Base-by-base conservation (phyloP, 176 grass and related monocot genomes). In the Stipa capillata region DNA sequence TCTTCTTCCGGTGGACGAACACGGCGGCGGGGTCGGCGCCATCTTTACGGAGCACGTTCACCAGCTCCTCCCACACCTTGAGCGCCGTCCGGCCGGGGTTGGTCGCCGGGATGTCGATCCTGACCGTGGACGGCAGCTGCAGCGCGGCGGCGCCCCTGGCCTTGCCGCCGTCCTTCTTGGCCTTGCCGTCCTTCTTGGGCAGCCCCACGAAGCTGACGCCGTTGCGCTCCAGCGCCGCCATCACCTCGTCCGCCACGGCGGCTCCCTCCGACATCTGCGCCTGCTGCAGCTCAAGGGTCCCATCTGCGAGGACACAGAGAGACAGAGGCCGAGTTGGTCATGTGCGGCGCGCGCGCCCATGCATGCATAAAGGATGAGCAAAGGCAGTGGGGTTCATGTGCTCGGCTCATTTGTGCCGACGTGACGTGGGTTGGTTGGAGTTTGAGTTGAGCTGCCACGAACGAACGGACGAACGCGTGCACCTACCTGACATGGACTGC, bases 91-190 rank as follows among this genome's bases (percentile, higher is more conserved):
- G 29, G 0, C 78, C 88, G 0, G 96, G 92, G 41, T 86, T 94
- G 34, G 92, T 94, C 16, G 85, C 72, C 23, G 96, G 96, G 63
- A 98, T 98, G 85, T 98, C 87, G 76, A 98, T 98, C 44, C 96
- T 47, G 48, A 98, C 79, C 33, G 88, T 52, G 1, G 83, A 39
- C 53, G 82, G 77, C 70, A 85, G 9, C 63, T 84, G 80, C 67
- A 79, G 70, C 61, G 41, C 40, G 14, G 14, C 64, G 57, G 11
- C 55, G 51, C 50, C 39, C 50, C 84, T 33, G 37, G 2, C 85
- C 52, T 82, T 51, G 53, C 57, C 52, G 28, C 51, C 76, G 21
- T 86, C 82, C 72, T 97, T 97, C 87, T 92, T 92, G 15, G 2
- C n/a, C n/a, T n/a, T n/a, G n/a, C n/a, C 45, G 15, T 54, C 77